A percentile compares a stretch with the other conserved stretches of the same genome.
Conservation (phyloP, 345 rosid genomes). For the Arabis alpina region DNA sequence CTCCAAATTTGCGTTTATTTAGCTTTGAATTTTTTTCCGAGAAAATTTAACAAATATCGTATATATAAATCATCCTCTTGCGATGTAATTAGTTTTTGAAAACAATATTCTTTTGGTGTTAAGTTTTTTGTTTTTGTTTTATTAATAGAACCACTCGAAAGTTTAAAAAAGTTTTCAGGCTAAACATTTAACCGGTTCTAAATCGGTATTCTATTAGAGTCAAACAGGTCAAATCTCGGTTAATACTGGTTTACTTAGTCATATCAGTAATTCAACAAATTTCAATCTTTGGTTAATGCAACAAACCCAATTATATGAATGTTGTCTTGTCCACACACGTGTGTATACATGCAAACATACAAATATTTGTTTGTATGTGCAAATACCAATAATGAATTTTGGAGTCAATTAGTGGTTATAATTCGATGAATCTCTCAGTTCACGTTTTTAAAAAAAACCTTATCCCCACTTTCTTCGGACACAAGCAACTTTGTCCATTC, state of each 20-base stretch:
- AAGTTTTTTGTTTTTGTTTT: background rate
- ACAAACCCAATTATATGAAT: background rate
- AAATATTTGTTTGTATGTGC: background rate
- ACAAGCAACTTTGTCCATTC: slow-evolving; percentile 42
- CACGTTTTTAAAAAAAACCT: slow-evolving; percentile 18
- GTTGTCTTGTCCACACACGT: slow-evolving; percentile 22
- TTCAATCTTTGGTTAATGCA: background rate
- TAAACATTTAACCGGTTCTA: background rate
- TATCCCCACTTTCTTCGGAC: slow-evolving; percentile 33
- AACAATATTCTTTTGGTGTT: too few relatives aligned
- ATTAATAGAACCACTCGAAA: background rate
- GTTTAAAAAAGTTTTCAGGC: background rate
- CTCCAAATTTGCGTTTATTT: background rate
- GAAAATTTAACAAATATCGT: background rate
- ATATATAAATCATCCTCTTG: background rate
- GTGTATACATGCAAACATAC: background rate
- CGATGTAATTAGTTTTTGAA: background rate
- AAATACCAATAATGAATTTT: slow-evolving; percentile 9
- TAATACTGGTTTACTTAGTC: slow-evolving; percentile 13
- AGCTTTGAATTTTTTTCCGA: background rate
- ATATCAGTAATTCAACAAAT: background rate
- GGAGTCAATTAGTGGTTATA: slow-evolving; percentile 35
- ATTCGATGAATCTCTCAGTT: slow-evolving; percentile 30
- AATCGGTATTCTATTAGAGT: slow-evolving; percentile 1
- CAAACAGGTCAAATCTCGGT: slow-evolving; percentile 20